phyloP scores from a whole-genome alignment of 2,329 filamentous ascomycete species.

The Fusarium xyrophilum region DNA sequence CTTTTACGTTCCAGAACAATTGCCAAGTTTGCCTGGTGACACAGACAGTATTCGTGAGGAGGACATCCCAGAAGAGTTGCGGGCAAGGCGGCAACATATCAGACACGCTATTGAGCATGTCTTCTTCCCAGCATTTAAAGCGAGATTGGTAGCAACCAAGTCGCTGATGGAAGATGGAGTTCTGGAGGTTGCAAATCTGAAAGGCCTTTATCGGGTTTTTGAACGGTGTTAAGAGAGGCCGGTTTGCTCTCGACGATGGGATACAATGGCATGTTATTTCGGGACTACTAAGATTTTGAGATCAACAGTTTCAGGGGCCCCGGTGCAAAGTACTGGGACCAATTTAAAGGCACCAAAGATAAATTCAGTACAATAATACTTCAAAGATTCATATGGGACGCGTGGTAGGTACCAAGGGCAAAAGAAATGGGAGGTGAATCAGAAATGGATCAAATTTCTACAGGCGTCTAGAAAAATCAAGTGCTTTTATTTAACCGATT shows the following conservation, averaged over 20 bases:
- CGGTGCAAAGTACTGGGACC: slow-evolving; percentile 2
- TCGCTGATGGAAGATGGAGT: slow-evolving; percentile 75
- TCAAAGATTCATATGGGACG: neutral
- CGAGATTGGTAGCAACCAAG: slow-evolving; percentile 81
- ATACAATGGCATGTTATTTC: neutral
- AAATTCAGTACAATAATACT: neutral
- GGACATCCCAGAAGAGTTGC: slow-evolving; percentile 57
- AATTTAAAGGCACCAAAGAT: neutral
- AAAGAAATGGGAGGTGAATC: neutral
- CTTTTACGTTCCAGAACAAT: slow-evolving; percentile 88
- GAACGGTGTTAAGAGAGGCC: slow-evolving; percentile 74
- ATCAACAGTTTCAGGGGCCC: neutral
- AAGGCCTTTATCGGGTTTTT: slow-evolving; percentile 92
- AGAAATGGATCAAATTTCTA: neutral
- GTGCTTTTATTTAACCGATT: slow-evolving; percentile 19
- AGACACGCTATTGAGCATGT: slow-evolving; percentile 79
- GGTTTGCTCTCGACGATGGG: neutral
- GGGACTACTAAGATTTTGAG: neutral
- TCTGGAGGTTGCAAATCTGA: slow-evolving; percentile 88
- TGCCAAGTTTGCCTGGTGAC: slow-evolving; percentile 62
- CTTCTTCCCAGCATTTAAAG: slow-evolving; percentile 88
- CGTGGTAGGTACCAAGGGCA: neutral
- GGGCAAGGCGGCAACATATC: slow-evolving; percentile 71
- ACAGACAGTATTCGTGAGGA: slow-evolving; percentile 46
- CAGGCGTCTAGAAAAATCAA: neutral